These are phyloP conservation scores for Candida saitoana DNA, from an alignment of 805 yeast genomes.

Conservation along the genomic window DNA sequence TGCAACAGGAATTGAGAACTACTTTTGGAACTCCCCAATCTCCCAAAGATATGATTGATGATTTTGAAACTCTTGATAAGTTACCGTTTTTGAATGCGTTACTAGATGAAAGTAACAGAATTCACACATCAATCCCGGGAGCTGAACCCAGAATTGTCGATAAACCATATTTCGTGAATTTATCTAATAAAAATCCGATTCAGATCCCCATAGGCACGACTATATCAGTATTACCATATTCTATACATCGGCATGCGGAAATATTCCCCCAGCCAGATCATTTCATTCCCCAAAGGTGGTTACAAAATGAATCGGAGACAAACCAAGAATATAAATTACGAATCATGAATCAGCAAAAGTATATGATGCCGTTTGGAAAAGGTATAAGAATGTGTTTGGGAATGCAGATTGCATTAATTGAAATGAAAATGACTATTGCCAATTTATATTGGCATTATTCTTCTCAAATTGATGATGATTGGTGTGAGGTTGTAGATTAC, in stretches of 20 bases:
- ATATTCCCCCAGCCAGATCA: conserved; percentile 50
- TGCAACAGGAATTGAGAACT: conserved; percentile 44
- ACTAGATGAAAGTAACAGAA: conserved; percentile 54
- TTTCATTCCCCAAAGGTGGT: conserved; percentile 66
- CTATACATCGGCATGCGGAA: conserved; percentile 49
- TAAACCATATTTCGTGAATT: conserved; percentile 18
- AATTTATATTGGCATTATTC: conserved; percentile 48
- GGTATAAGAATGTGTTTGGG: conserved; percentile 77
- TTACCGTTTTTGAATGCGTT: conserved; percentile 60
- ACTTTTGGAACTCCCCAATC: conserved; percentile 28
- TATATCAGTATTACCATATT: conserved; percentile 64
- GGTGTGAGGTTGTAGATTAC: conserved; percentile 36
- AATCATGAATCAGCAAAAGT: conserved; percentile 43
- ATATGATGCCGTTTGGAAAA: conserved; percentile 67
- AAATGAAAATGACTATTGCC: conserved; percentile 56
- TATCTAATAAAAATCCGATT: conserved; percentile 20
- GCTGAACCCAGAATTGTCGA: conserved; percentile 58
- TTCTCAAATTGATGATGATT: conserved; percentile 36
- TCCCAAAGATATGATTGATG: conserved; percentile 17
- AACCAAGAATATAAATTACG: conserved; percentile 28
- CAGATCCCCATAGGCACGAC: conserved; percentile 50
- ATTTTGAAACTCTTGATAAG: conserved; percentile 45
- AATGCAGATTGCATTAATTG: conserved; percentile 61
- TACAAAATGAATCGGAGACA: conserved; percentile 33
- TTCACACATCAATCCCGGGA: conserved; percentile 72